Evolutionary conservation across 1,284 basidiomycete genomes (phyloP).

Genomic region (Moesziomyces globuligerus): DNA sequence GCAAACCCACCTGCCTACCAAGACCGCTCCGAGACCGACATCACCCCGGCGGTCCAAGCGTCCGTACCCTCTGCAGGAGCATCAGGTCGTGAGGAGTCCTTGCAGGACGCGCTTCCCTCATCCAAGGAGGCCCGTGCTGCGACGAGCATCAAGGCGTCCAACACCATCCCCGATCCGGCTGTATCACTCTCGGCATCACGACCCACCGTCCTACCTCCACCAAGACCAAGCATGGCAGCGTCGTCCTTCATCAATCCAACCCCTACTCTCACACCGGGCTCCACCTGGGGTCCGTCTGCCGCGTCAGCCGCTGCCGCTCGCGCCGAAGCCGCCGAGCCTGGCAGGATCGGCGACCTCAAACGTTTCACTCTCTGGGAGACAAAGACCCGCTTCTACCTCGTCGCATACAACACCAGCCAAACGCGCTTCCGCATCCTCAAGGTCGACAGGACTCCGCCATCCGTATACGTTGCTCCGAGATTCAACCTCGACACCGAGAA

Average conservation of each 20-base stretch:
- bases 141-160: slow-evolving; percentile 29
- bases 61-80: neutral
- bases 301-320: slow-evolving; percentile 43
- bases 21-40: too few species aligned
- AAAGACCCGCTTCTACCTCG: slow-evolving; percentile 63
- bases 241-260: slow-evolving; percentile 45
- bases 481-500: slow-evolving; percentile 8
- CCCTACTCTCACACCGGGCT: slow-evolving; percentile 43
- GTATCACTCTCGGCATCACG: slow-evolving; percentile 35
- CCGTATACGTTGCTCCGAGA: slow-evolving; percentile 12
- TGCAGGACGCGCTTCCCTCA: slow-evolving; percentile 1
- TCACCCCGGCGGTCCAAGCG: neutral
- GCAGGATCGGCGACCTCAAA: slow-evolving; percentile 56
- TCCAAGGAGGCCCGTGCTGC: slow-evolving; percentile 32
- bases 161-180: slow-evolving; percentile 44
- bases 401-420: slow-evolving; percentile 63
- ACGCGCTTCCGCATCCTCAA: slow-evolving; percentile 63
- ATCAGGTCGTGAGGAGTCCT: neutral
- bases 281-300: slow-evolving; percentile 42
- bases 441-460: slow-evolving; percentile 62
- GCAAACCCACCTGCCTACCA: neutral
- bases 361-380: slow-evolving; percentile 66
- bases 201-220: slow-evolving; percentile 42
- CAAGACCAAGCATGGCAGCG: slow-evolving; percentile 37
- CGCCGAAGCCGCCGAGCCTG: slow-evolving; percentile 45